Evolutionary conservation across 768 basidiomycete genomes (phyloP).

Genomic region (Amanita polypyramis): DNA sequence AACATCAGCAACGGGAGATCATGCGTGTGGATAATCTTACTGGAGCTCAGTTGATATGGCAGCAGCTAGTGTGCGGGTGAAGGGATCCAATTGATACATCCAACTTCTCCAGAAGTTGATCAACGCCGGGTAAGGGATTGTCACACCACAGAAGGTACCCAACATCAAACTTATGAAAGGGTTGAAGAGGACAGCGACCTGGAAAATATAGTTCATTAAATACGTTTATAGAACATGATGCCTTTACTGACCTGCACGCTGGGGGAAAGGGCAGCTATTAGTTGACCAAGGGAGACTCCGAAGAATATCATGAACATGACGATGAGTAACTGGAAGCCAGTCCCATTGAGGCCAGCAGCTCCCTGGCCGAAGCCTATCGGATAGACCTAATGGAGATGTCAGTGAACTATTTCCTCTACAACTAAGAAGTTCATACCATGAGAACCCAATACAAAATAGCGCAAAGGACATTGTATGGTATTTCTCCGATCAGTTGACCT

Average conservation of each 20-base stretch:
- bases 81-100: slow-evolving; percentile 66
- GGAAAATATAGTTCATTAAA: slow-evolving; percentile 13
- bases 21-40: slow-evolving; percentile 22
- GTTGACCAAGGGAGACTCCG: slow-evolving; percentile 60
- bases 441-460: slow-evolving; percentile 66
- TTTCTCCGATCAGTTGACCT: slow-evolving; percentile 71
- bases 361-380: slow-evolving; percentile 63
- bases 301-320: slow-evolving; percentile 58
- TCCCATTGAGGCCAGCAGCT: slow-evolving; percentile 45
- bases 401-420: not conserved
- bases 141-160: slow-evolving; percentile 72
- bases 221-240: slow-evolving; percentile 15
- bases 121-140: slow-evolving; percentile 58
- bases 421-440: slow-evolving; percentile 35
- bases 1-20: slow-evolving; percentile 9
- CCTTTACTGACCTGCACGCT: slow-evolving; percentile 41
- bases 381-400: slow-evolving; percentile 29
- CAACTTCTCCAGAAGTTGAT: slow-evolving; percentile 65
- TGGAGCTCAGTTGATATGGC: slow-evolving; percentile 74
- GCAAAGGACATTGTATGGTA: slow-evolving; percentile 67
- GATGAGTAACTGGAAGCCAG: slow-evolving; percentile 63
- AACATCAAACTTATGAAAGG: slow-evolving; percentile 62
- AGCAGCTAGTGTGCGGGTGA: slow-evolving; percentile 58
- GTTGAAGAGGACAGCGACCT: slow-evolving; percentile 71
- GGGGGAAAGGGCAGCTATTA: slow-evolving; percentile 69